Conservation (phyloP, 495 filamentous ascomycete genomes). For the Glarea lozoyensis region DNA sequence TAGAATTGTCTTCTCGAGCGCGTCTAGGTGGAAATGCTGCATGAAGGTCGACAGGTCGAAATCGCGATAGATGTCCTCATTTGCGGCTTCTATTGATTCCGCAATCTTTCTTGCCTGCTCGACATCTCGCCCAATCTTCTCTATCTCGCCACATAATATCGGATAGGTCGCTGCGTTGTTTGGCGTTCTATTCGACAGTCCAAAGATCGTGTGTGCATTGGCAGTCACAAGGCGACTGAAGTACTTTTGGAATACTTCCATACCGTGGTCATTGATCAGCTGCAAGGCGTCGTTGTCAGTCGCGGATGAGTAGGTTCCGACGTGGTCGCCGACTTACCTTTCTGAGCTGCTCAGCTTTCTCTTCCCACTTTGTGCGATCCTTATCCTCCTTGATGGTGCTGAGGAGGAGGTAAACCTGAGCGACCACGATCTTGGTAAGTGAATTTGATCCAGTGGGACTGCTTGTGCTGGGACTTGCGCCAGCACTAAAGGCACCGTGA, state of each 20-base stretch:
- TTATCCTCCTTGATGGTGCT: conserved; percentile 89
- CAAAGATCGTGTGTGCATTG: conserved; percentile 82
- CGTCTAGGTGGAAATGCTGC: conserved; percentile 87
- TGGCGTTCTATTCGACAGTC: conserved; percentile 56
- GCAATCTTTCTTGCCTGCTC: conserved; percentile 83
- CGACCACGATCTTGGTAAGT: conserved; percentile 80
- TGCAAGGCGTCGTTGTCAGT: conserved; percentile 27
- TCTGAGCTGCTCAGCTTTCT: conserved; percentile 79
- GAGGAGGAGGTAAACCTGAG: conserved; percentile 88
- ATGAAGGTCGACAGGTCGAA: conserved; percentile 90
- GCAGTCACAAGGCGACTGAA: conserved; percentile 78
- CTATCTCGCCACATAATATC: conserved; percentile 73
- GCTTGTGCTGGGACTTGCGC: conserved; percentile 56
- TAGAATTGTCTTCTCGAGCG: conserved; percentile 77
- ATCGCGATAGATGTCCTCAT: conserved; percentile 83
- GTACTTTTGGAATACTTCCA: conserved; percentile 92
- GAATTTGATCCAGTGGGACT: conserved; percentile 51
- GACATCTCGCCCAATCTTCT: conserved; percentile 70
- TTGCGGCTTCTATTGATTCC: conserved; percentile 76
- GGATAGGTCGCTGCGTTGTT: conserved; percentile 72
- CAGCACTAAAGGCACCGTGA: conserved; percentile 39
- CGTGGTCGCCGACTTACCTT: conserved; percentile 47
- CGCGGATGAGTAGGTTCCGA: background rate
- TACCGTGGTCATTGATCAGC: conserved; percentile 91
- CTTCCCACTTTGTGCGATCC: conserved; percentile 89